Evolutionary conservation across 768 basidiomycete species (phyloP).

Genomic region (Tricholoma bakamatsutake): DNA sequence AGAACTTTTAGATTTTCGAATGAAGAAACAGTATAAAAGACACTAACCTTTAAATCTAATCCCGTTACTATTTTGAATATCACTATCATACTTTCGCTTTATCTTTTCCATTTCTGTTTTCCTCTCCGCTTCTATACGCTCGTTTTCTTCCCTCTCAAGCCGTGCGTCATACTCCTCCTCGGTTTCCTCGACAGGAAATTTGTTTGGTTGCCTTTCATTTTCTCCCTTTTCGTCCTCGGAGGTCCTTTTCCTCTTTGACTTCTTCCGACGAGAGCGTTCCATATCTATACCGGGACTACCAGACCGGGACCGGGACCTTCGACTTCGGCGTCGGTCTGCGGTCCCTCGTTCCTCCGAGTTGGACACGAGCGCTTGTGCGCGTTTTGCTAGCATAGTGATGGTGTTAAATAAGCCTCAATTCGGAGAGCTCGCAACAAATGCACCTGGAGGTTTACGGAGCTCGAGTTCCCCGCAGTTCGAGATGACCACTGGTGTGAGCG

Average conservation of each 20-base stretch:
- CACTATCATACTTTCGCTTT: slow-evolving; percentile 31
- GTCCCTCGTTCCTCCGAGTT: slow-evolving; percentile 9
- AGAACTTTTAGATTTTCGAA: not conserved
- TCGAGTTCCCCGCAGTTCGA: slow-evolving; percentile 83
- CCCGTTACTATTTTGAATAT: slow-evolving; percentile 32
- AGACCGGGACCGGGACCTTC: slow-evolving; percentile 10
- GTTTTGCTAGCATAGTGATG: not conserved
- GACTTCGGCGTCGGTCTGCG: slow-evolving; percentile 10
- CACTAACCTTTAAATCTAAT: slow-evolving; percentile 59
- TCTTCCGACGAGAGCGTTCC: slow-evolving; percentile 16
- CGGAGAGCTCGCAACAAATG: slow-evolving; percentile 7
- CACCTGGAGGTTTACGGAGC: slow-evolving; percentile 38
- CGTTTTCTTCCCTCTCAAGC: slow-evolving; percentile 61
- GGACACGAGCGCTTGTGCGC: slow-evolving; percentile 2
- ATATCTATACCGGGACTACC: slow-evolving; percentile 13
- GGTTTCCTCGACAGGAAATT: slow-evolving; percentile 39
- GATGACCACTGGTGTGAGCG: slow-evolving; percentile 59
- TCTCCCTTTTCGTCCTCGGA: slow-evolving; percentile 25
- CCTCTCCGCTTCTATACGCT: slow-evolving; percentile 43
- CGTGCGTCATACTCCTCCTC: slow-evolving; percentile 70
- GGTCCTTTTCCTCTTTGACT: slow-evolving; percentile 16
- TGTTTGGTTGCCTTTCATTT: slow-evolving; percentile 8
- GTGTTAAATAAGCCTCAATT: not conserved
- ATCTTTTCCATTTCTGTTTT: slow-evolving; percentile 45
- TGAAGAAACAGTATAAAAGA: not conserved